Conservation (phyloP, 345 rosid species). For the Brassica rapa region DNA sequence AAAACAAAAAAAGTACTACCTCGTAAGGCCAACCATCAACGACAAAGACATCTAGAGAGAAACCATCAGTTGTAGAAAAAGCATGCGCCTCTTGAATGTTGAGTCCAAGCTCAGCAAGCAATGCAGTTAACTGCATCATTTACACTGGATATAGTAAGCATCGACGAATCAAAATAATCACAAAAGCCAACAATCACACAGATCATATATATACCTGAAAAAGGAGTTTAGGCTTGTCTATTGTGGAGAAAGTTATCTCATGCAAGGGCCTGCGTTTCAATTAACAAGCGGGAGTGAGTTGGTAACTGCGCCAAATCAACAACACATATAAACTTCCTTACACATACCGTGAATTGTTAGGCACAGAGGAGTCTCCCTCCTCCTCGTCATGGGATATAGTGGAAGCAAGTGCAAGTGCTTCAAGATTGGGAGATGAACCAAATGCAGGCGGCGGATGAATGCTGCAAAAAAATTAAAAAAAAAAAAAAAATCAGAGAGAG, state of each 20-base stretch:
- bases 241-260: conserved; percentile 87
- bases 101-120: conserved; percentile 86
- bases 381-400: conserved; percentile 51
- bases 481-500: neutral
- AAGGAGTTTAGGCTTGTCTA: conserved; percentile 94
- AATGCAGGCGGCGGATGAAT: conserved; percentile 97
- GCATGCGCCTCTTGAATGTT: conserved; percentile 99
- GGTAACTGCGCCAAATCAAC: neutral
- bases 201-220: conserved; percentile 66
- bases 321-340: neutral
- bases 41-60: conserved; percentile 94
- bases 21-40: conserved; percentile 99
- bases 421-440: conserved; percentile 95
- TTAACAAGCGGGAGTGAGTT: neutral
- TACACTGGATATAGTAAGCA: conserved; percentile 13
- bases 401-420: conserved; percentile 80
- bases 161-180: conserved; percentile 7
- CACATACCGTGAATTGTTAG: conserved; percentile 46
- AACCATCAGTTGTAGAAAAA: conserved; percentile 91
- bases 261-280: conserved; percentile 80
- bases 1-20: conserved; percentile 55
- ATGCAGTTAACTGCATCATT: conserved; percentile 77
- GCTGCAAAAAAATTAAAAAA: conserved; percentile 43
- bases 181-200: too few species aligned
- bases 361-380: conserved; percentile 75